phyloP scores from a whole-genome alignment of 495 filamentous ascomycete species.

The Xylaria scruposa region DNA sequence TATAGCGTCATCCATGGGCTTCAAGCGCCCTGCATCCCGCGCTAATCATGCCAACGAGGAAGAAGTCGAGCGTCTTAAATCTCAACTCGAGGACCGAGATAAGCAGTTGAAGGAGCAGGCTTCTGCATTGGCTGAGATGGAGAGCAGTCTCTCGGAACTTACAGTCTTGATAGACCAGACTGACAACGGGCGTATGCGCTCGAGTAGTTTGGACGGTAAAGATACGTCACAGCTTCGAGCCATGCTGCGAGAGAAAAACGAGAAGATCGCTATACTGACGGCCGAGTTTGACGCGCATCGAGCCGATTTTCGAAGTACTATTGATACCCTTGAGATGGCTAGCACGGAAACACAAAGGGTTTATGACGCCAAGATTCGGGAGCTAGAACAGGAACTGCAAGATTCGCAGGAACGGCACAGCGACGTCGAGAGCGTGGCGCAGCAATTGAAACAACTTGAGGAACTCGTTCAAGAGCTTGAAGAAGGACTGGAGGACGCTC shows the following conservation, averaged over 20 bases:
- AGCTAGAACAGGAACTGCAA: conserved; percentile 83
- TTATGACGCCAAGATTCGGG: conserved; percentile 90
- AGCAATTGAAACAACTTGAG: conserved; percentile 92
- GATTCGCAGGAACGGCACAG: conserved; percentile 81
- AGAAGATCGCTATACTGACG: conserved; percentile 90
- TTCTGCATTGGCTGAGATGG: conserved; percentile 81
- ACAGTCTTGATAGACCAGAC: conserved; percentile 69
- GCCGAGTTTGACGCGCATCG: conserved; percentile 94
- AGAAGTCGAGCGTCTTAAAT: conserved; percentile 69
- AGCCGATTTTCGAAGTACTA: conserved; percentile 94
- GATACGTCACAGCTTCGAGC: conserved; percentile 79
- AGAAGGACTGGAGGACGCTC: conserved; percentile 93
- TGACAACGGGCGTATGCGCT: conserved; percentile 47
- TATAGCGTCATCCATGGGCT: conserved; percentile 50
- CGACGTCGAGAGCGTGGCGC: conserved; percentile 89
- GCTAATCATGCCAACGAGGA: conserved; percentile 59
- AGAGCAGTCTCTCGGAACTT: conserved; percentile 74
- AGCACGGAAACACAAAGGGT: conserved; percentile 97
- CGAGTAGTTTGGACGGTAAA: conserved; percentile 72
- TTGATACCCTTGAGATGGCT: conserved; percentile 95
- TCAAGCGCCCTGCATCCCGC: conserved; percentile 58
- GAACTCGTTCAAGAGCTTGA: conserved; percentile 96
- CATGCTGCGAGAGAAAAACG: conserved; percentile 91
- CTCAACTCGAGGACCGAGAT: conserved; percentile 83
- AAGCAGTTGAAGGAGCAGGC: conserved; percentile 87